Evolutionary conservation across 371 early-diverging fungal species (phyloP).

Genomic region (Thermomucor indicae-seudaticae): DNA sequence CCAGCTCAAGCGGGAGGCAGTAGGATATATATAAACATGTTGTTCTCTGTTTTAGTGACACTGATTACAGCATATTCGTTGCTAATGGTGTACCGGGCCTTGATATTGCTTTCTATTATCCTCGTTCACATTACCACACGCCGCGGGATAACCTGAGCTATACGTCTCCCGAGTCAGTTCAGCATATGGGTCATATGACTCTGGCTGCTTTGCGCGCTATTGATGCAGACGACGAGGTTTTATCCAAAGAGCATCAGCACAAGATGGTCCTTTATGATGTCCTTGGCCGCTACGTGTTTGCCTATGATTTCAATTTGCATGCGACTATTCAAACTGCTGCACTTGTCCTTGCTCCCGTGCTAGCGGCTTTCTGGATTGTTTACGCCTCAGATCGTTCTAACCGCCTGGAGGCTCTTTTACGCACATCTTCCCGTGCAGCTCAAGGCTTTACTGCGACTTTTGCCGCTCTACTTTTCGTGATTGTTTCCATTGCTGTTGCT

Average conservation of each 20-base stretch:
- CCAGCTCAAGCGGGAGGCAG: too few relatives aligned
- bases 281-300: slow-evolving; percentile 46
- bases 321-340: slow-evolving; percentile 34
- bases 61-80: slow-evolving; percentile 66
- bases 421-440: too few relatives aligned
- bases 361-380: slow-evolving; percentile 25
- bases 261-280: slow-evolving; percentile 50
- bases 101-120: slow-evolving; percentile 70
- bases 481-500: slow-evolving; percentile 10
- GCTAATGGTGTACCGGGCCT: slow-evolving; percentile 62
- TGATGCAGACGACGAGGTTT: slow-evolving; percentile 32
- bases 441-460: slow-evolving; percentile 29
- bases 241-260: slow-evolving; percentile 21
- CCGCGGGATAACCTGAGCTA: slow-evolving; percentile 52
- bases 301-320: slow-evolving; percentile 38
- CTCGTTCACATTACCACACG: slow-evolving; percentile 71
- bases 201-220: slow-evolving; percentile 37
- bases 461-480: slow-evolving; percentile 11
- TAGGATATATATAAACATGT: background rate
- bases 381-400: background rate
- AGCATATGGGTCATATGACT: slow-evolving; percentile 63
- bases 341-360: slow-evolving; percentile 28
- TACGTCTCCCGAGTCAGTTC: slow-evolving; percentile 41
- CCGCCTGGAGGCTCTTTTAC: too few relatives aligned
- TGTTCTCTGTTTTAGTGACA: slow-evolving; percentile 38